Conservation (phyloP, 148 eudicot genomes). For the Polygonum maritimum region DNA sequence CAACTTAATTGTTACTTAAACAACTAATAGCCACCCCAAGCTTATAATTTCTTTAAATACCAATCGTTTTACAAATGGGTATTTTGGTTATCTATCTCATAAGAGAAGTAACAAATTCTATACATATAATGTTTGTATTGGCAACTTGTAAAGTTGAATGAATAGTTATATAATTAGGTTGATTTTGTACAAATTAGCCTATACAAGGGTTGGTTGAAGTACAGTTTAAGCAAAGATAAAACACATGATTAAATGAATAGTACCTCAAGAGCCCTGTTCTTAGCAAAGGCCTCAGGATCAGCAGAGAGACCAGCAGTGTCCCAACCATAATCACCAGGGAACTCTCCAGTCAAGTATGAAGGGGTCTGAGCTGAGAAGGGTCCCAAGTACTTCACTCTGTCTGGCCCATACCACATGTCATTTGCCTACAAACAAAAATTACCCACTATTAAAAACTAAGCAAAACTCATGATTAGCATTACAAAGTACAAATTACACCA, state of each 20-base stretch:
- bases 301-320: conserved; percentile 95
- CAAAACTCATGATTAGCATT: neutral
- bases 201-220: neutral
- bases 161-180: too few species aligned
- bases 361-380: conserved; percentile 96
- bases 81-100: too few species aligned
- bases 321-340: conserved; percentile 95
- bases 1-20: too few species aligned
- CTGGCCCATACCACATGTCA: conserved; percentile 92
- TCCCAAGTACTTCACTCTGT: conserved; percentile 79
- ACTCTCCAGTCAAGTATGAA: conserved; percentile 74
- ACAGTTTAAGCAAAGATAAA: neutral
- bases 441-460: neutral
- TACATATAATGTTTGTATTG: neutral
- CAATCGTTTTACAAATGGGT: too few species aligned
- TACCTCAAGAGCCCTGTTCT: conserved; percentile 95
- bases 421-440: conserved; percentile 33
- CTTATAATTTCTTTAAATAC: too few species aligned
- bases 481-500: neutral
- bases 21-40: too few species aligned
- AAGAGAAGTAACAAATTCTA: neutral
- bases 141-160: neutral
- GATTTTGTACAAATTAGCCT: neutral
- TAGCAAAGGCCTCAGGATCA: conserved; percentile 91
- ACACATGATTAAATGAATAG: neutral